Conservation (phyloP, 2,329 filamentous ascomycete species). For the Aspergillus aculeatus region DNA sequence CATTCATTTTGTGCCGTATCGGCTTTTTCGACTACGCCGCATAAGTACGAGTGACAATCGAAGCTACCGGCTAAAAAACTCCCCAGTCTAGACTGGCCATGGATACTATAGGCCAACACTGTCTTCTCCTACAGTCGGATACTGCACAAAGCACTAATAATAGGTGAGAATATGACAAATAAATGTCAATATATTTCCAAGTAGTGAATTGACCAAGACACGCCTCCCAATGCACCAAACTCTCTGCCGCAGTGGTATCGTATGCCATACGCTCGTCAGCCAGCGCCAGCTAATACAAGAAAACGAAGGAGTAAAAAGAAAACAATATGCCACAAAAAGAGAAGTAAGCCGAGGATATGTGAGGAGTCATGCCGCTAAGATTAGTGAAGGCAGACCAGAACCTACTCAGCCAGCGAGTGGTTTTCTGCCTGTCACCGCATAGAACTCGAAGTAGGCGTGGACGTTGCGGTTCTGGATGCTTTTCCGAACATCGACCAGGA, state of each 20-base stretch:
- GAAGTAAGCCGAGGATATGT: background rate
- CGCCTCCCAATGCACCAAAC: constrained; percentile 27
- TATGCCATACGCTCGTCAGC: constrained; percentile 25
- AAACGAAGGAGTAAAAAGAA: constrained; percentile 14
- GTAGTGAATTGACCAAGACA: constrained; percentile 6
- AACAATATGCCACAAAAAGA: constrained; percentile 1
- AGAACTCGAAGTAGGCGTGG: constrained; percentile 43
- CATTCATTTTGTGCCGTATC: no score
- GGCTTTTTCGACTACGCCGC: background rate
- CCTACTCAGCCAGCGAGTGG: constrained; percentile 22
- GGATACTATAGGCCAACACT: background rate
- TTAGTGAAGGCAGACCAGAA: background rate
- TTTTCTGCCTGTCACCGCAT: constrained; percentile 41
- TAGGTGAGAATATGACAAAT: background rate
- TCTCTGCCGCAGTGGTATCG: constrained; percentile 27
- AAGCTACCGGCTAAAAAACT: no score
- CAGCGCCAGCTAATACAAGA: constrained; percentile 19
- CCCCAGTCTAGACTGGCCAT: no score
- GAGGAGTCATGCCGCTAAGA: background rate
- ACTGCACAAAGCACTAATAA: background rate
- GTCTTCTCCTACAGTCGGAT: no score
- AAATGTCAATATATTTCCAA: background rate
- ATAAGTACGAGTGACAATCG: no score
- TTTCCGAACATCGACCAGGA: constrained; percentile 44
- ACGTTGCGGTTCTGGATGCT: constrained; percentile 41